Conservation (phyloP, 176 grass and related monocot species). For the Zizania latifolia region DNA sequence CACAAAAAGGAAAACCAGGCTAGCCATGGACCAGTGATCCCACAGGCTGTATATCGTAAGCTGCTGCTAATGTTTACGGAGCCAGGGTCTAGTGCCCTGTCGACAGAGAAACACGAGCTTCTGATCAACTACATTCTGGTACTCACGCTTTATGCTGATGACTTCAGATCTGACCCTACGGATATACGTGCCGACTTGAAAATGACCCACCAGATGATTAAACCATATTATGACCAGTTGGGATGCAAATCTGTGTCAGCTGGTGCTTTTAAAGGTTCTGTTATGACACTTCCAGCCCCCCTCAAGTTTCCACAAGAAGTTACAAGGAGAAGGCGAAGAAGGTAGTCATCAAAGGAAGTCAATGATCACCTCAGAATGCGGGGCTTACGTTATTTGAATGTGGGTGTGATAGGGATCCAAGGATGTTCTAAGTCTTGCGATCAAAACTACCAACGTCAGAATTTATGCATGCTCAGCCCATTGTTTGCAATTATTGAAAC, state of each 20-base stretch:
- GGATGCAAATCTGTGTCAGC: constrained; percentile 44
- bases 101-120: constrained; percentile 70
- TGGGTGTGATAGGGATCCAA: not conserved
- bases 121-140: constrained; percentile 88
- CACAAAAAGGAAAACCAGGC: constrained; percentile 15
- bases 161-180: constrained; percentile 45
- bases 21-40: constrained; percentile 24
- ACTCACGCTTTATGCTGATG: constrained; percentile 74
- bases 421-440: not conserved
- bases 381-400: not conserved
- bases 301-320: constrained; percentile 46
- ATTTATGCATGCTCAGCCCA: not conserved
- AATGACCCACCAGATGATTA: constrained; percentile 50
- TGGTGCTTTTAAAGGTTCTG: not conserved
- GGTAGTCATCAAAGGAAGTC: too few relatives aligned
- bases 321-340: constrained; percentile 19
- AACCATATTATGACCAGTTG: constrained; percentile 71
- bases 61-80: constrained; percentile 54
- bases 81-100: constrained; percentile 37
- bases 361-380: not conserved
- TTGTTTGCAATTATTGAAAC: constrained; percentile 12
- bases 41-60: constrained; percentile 46
- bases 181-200: constrained; percentile 82
- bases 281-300: constrained; percentile 59
- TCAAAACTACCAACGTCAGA: not conserved